Evolutionary conservation across 2,329 filamentous ascomycete genomes (phyloP).

Genomic region (Monosporascus sp.): DNA sequence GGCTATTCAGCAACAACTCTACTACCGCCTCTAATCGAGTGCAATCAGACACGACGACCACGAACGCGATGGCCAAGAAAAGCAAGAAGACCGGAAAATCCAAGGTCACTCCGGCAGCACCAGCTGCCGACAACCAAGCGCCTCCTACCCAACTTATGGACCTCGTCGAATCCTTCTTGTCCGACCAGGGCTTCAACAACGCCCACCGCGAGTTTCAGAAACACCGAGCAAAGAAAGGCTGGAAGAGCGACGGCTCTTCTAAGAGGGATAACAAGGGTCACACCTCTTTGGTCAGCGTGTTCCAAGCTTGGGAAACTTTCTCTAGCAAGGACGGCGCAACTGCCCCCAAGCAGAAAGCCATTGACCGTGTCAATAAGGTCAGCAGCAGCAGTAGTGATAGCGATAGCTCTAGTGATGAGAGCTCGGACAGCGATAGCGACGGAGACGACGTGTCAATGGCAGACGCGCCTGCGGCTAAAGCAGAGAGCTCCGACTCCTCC

Average conservation of each 20-base stretch:
- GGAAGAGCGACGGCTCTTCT: slow-evolving; percentile 28
- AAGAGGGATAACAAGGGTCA: slow-evolving; percentile 26
- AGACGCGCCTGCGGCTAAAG: background rate
- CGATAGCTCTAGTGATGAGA: slow-evolving; percentile 17
- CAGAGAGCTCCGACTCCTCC: slow-evolving; percentile 3
- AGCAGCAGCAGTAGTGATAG: slow-evolving; percentile 26
- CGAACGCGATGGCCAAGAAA: slow-evolving; percentile 21
- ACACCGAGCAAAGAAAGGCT: slow-evolving; percentile 52
- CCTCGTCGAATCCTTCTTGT: slow-evolving; percentile 62
- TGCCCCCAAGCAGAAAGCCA: slow-evolving; percentile 18
- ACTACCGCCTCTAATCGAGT: slow-evolving; percentile 6
- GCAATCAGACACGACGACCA: slow-evolving; percentile 1
- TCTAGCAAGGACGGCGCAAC: slow-evolving; percentile 26
- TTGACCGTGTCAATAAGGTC: slow-evolving; percentile 21
- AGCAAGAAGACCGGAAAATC: slow-evolving; percentile 13
- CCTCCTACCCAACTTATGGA: slow-evolving; percentile 59
- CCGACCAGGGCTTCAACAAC: slow-evolving; percentile 57
- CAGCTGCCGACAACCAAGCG: slow-evolving; percentile 18
- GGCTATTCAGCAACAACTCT: slow-evolving; percentile 29
- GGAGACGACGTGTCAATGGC: slow-evolving; percentile 18
- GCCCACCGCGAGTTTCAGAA: slow-evolving; percentile 59
- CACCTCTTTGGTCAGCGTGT: slow-evolving; percentile 44
- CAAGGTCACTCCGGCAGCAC: slow-evolving; percentile 2
- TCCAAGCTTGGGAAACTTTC: slow-evolving; percentile 44
- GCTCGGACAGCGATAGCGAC: slow-evolving; percentile 26